phyloP scores from a whole-genome alignment of 805 yeast genomes.

The Ogataea angusta region DNA sequence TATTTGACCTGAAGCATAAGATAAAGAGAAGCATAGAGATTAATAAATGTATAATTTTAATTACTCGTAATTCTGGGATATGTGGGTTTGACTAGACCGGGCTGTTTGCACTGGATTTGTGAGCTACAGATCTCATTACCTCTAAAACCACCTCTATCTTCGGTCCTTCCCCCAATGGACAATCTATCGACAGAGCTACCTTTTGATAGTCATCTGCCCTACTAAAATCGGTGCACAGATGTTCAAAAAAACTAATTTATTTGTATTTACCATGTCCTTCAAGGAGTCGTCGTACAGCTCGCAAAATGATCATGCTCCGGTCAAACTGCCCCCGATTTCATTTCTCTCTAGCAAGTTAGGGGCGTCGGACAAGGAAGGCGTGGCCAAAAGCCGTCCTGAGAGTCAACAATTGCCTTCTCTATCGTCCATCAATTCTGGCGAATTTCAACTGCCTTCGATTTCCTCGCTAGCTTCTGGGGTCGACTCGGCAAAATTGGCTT shows the following conservation, averaged over 20 bases:
- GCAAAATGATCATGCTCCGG: conserved; percentile 15
- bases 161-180: too few relatives aligned
- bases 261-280: conserved; percentile 3
- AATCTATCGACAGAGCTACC: too few relatives aligned
- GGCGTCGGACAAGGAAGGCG: conserved; percentile 7
- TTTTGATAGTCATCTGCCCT: too few relatives aligned
- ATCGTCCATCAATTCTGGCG: conserved; percentile 10
- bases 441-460: conserved; percentile 14
- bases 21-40: too few relatives aligned
- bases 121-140: too few relatives aligned
- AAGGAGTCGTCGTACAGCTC: conserved; percentile 4
- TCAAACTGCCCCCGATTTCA: conserved; percentile 28
- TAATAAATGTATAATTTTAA: background rate
- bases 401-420: conserved; percentile 12
- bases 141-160: too few relatives aligned
- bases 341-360: conserved; percentile 18
- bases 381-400: background rate
- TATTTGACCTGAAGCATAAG: conserved; percentile 25
- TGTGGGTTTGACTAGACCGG: too few relatives aligned
- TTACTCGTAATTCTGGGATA: background rate
- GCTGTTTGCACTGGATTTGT: too few relatives aligned
- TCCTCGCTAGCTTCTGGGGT: conserved; percentile 9
- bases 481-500: conserved; percentile 19
- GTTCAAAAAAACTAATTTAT: conserved; percentile 1
- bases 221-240: background rate